Percentiles rank a stretch among this genome's conserved stretches.
phyloP scores from a whole-genome alignment of 306 rosid species.

The Prunus padus region DNA sequence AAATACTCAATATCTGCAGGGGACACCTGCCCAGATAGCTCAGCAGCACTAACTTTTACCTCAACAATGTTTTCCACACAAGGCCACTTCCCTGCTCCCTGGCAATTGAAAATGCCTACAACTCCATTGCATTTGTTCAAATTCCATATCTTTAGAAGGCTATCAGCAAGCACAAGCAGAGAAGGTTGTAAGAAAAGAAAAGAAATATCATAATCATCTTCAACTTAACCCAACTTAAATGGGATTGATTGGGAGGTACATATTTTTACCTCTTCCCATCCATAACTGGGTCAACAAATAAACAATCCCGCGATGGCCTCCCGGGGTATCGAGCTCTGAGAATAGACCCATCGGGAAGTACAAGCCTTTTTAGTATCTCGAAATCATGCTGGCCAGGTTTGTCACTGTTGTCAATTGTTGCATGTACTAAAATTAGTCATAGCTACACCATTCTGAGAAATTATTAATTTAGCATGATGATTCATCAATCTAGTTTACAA shows the following conservation, averaged over 20 bases:
- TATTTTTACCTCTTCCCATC: constrained; percentile 32
- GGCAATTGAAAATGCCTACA: constrained; percentile 50
- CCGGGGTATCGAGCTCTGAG: constrained; percentile 42
- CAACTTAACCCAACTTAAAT: not conserved
- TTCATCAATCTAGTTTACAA: not conserved
- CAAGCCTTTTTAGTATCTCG: constrained; percentile 35
- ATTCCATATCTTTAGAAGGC: constrained; percentile 50
- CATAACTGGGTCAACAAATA: constrained; percentile 40
- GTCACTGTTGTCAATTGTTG: constrained; percentile 27
- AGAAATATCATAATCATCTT: not conserved
- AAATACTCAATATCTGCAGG: constrained; percentile 40
- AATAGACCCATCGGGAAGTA: constrained; percentile 41
- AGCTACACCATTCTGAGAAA: not conserved
- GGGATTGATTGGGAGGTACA: not conserved
- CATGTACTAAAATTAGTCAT: not conserved
- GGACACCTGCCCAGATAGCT: constrained; percentile 31
- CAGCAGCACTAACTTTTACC: not conserved
- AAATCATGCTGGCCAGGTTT: constrained; percentile 48
- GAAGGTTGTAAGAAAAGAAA: not conserved
- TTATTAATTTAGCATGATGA: not conserved
- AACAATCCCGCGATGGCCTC: constrained; percentile 43
- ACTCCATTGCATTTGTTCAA: constrained; percentile 48
- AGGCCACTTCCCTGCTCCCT: constrained; percentile 44
- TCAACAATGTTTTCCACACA: constrained; percentile 16
- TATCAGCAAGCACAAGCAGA: not conserved